These are phyloP conservation scores for Polytrichum commune DNA, from an alignment of 225 moss, liverwort and hornwort genomes.

Conservation along the genomic window DNA sequence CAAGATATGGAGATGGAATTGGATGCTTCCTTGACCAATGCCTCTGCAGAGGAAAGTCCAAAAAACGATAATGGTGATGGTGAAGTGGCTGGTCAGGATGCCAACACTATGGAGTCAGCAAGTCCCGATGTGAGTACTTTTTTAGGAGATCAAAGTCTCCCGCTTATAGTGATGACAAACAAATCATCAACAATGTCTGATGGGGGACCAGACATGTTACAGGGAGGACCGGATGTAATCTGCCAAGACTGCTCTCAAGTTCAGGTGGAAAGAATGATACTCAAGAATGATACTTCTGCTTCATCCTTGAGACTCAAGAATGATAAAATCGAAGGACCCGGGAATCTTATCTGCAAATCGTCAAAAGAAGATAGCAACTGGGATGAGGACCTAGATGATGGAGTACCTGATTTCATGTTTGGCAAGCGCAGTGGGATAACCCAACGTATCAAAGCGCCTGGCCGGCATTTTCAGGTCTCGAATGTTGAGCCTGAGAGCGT, in stretches of 20 bases:
- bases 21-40: not conserved
- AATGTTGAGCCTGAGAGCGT: not conserved
- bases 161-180: not conserved
- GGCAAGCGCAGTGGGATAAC: slow-evolving; percentile 38
- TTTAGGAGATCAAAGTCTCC: not conserved
- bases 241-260: not conserved
- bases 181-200: not conserved
- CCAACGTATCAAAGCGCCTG: slow-evolving; percentile 38
- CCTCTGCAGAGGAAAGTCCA: not conserved
- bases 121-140: not conserved
- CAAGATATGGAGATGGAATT: not conserved
- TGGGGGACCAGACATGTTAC: not conserved
- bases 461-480: slow-evolving; percentile 9
- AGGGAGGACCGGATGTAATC: not conserved
- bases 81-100: not conserved
- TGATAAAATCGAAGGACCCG: not conserved
- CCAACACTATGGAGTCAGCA: not conserved
- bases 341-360: slow-evolving; percentile 19
- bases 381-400: slow-evolving; percentile 12
- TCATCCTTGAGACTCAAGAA: not conserved
- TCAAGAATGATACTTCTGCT: not conserved
- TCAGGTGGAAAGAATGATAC: not conserved
- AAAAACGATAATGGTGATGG: not conserved
- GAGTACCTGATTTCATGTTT: slow-evolving; percentile 15
- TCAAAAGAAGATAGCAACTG: slow-evolving; percentile 36